Percentiles rank a stretch among this genome's conserved stretches.
phyloP scores from a whole-genome alignment of 2,329 filamentous ascomycete genomes.

The Epichloe bromicola region DNA sequence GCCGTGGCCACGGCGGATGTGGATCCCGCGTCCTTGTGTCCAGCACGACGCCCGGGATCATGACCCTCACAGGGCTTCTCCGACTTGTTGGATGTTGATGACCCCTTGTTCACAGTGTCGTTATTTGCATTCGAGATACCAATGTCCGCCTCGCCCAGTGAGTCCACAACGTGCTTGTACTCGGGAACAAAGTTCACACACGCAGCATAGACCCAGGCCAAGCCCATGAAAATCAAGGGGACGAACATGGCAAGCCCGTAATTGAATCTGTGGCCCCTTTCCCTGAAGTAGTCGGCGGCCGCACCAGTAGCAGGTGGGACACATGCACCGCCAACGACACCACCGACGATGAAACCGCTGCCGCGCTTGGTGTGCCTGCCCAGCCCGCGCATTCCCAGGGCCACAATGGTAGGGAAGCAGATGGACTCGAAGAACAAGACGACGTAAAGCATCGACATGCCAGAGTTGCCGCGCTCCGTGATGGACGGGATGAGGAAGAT shows the following conservation, averaged over 20 bases:
- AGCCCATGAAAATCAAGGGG: conserved; percentile 46
- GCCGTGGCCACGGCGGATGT: not conserved
- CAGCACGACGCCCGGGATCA: not conserved
- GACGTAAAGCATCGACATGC: conserved; percentile 51
- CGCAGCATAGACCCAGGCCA: conserved; percentile 41
- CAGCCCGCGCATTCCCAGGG: conserved; percentile 61
- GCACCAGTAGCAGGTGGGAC: conserved; percentile 61
- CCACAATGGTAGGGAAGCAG: conserved; percentile 71
- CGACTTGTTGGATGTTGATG: not conserved
- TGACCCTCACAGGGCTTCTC: not conserved
- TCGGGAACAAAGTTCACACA: conserved; percentile 53
- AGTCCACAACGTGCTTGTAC: conserved; percentile 51
- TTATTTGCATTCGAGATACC: conserved; percentile 14
- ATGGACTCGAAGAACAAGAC: conserved; percentile 70
- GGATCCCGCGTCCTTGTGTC: not conserved
- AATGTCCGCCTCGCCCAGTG: conserved; percentile 32
- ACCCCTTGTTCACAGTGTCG: not conserved
- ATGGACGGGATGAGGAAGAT: conserved; percentile 44
- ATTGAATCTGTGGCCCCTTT: conserved; percentile 12
- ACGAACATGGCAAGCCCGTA: conserved; percentile 55
- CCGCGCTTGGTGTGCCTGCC: conserved; percentile 68
- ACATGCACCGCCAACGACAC: conserved; percentile 58
- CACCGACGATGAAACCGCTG: conserved; percentile 54
- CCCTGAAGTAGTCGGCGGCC: conserved; percentile 44
- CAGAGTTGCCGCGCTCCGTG: conserved; percentile 30